Evolutionary conservation across 306 rosid species (phyloP).

Genomic region (Ormosia semicastrata): DNA sequence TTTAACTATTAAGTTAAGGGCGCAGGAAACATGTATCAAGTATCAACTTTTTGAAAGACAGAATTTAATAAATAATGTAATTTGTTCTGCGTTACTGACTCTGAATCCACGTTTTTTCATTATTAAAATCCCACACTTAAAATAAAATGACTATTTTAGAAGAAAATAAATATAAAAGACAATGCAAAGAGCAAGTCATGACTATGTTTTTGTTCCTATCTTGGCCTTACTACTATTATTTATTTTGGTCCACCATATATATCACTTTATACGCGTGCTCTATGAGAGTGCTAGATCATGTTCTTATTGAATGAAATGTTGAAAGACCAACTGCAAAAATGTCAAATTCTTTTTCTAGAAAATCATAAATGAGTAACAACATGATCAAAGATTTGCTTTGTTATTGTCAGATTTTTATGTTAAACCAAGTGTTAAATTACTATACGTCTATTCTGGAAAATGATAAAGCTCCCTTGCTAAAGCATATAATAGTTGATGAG

Average conservation of each 20-base stretch:
- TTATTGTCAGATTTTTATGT: neutral
- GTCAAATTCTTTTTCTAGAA: slow-evolving; percentile 41
- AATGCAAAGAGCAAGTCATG: slow-evolving; percentile 14
- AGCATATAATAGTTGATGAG: neutral
- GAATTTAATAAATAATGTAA: slow-evolving; percentile 15
- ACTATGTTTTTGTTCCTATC: slow-evolving; percentile 22
- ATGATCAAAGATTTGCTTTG: neutral
- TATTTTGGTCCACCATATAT: slow-evolving; percentile 39
- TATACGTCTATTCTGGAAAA: neutral
- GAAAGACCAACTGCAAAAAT: slow-evolving; percentile 23
- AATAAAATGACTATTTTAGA: slow-evolving; percentile 9
- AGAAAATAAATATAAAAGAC: slow-evolving; percentile 5
- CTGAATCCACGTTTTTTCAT: slow-evolving; percentile 22
- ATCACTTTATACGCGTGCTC: slow-evolving; percentile 75
- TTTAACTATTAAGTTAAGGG: slow-evolving; percentile 17
- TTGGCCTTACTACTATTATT: slow-evolving; percentile 9
- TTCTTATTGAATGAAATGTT: slow-evolving; percentile 25
- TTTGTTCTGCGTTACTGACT: slow-evolving; percentile 17
- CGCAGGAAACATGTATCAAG: neutral
- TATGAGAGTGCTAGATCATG: slow-evolving; percentile 28
- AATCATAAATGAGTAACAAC: slow-evolving; percentile 10
- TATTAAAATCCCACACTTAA: slow-evolving; percentile 9
- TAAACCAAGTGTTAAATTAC: neutral
- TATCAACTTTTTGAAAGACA: slow-evolving; percentile 18
- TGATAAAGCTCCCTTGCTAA: neutral